Conservation (phyloP, 306 rosid species). For the Quercus suber region DNA sequence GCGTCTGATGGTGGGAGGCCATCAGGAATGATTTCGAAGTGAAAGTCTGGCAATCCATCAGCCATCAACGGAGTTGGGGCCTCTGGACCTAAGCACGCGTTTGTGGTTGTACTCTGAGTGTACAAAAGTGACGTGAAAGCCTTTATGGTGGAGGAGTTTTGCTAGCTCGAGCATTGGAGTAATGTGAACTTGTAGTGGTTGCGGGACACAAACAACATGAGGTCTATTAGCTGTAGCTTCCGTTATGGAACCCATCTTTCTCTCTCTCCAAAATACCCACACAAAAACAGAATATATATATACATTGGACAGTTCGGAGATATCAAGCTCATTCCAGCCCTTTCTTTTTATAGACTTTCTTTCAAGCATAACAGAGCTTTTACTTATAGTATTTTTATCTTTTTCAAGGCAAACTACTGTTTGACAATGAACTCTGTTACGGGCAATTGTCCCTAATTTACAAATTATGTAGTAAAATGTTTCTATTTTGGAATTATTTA, state of each 20-base stretch:
- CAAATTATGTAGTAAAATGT: no score
- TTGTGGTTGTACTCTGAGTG: not conserved
- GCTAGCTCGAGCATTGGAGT: constrained; percentile 5
- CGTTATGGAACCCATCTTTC: not conserved
- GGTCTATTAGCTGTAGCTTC: not conserved
- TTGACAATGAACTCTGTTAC: no score
- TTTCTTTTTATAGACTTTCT: not conserved
- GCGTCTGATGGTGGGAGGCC: not conserved
- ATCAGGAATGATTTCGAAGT: constrained; percentile 6
- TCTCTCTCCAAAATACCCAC: not conserved
- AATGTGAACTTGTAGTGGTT: constrained; percentile 12
- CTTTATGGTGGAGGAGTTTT: constrained; percentile 12
- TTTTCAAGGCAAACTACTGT: no score
- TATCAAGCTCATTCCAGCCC: not conserved
- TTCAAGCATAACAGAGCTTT: not conserved
- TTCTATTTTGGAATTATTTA: no score
- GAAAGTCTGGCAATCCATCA: not conserved
- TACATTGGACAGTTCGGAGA: not conserved
- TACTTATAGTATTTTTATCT: no score
- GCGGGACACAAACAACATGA: constrained; percentile 4
- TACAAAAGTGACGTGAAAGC: constrained; percentile 13
- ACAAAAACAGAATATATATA: no score
- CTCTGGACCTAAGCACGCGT: constrained; percentile 5
- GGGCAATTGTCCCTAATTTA: no score
- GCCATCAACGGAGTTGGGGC: not conserved